Evolutionary conservation across 2,329 filamentous ascomycete genomes (phyloP).

Genomic region (Monosporascus cannonballus): DNA sequence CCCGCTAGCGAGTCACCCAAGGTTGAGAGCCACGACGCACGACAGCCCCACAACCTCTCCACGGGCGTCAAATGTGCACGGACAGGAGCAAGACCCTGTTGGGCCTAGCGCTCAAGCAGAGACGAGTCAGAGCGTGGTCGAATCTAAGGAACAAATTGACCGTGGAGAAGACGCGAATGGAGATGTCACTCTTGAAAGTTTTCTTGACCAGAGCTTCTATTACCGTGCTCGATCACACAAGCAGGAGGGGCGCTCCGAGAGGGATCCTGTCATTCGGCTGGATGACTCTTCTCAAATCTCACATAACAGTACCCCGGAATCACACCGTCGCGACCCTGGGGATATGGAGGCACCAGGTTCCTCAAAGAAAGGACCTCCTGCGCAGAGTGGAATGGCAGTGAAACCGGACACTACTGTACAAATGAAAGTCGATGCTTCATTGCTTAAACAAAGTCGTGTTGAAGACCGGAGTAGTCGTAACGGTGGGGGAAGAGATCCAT

Average conservation of each 20-base stretch:
- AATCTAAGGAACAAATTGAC: background rate
- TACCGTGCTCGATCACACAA: constrained; percentile 19
- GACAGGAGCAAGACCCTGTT: background rate
- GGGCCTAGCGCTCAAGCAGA: background rate
- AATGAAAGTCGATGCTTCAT: too few species aligned
- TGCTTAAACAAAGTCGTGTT: too few species aligned
- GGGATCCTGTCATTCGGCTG: background rate
- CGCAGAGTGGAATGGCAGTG: too few species aligned
- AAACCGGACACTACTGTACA: too few species aligned
- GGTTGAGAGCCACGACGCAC: background rate
- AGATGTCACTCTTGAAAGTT: constrained; percentile 14
- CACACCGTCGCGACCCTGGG: constrained; percentile 1
- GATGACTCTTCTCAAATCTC: background rate
- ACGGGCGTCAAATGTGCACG: background rate
- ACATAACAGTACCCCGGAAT: constrained; percentile 1
- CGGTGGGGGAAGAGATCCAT: background rate
- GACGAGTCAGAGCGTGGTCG: background rate
- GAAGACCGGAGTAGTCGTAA: background rate
- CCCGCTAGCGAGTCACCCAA: background rate
- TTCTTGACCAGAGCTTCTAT: constrained; percentile 22
- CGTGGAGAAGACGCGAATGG: constrained; percentile 4
- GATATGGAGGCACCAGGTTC: constrained; percentile 1
- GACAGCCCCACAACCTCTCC: background rate
- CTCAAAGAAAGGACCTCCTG: background rate
- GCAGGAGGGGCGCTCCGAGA: constrained; percentile 1